Conservation (phyloP, 192 early-diverging fungal species). For the Allomyces javanicus region DNA sequence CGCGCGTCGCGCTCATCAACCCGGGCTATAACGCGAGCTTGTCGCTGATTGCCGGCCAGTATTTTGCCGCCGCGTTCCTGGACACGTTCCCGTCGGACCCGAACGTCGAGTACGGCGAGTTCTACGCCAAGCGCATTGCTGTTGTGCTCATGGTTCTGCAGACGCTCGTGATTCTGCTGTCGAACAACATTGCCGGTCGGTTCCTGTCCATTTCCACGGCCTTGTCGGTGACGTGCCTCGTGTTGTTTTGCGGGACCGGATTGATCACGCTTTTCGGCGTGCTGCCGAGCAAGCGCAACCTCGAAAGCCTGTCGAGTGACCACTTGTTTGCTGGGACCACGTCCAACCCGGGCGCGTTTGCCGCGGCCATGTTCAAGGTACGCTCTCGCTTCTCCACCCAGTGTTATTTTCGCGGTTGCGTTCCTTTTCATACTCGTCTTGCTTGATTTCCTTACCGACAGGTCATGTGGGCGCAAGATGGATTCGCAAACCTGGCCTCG, state of each 20-base stretch:
- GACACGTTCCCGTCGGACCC: conserved; percentile 1
- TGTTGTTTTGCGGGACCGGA: conserved; percentile 45
- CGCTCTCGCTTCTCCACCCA: neutral
- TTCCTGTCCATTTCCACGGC: conserved; percentile 53
- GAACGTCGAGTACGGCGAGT: neutral
- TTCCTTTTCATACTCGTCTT: too few species aligned
- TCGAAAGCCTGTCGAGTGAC: conserved; percentile 20
- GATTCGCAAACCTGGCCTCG: conserved; percentile 61
- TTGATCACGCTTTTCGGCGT: conserved; percentile 42
- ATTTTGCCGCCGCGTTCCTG: conserved; percentile 17
- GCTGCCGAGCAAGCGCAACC: conserved; percentile 10
- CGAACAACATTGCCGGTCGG: conserved; percentile 38
- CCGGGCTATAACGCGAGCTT: conserved; percentile 5
- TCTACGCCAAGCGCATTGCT: conserved; percentile 6
- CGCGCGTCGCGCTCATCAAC: neutral
- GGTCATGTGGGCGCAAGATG: conserved; percentile 30
- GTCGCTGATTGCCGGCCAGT: conserved; percentile 28
- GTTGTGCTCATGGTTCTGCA: conserved; percentile 32
- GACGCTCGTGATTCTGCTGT: conserved; percentile 43
- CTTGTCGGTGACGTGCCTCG: conserved; percentile 45
- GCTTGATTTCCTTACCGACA: too few species aligned
- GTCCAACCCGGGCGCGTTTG: conserved; percentile 19
- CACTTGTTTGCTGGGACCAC: conserved; percentile 42
- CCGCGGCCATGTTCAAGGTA: conserved; percentile 27
- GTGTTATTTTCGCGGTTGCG: too few species aligned